Evolutionary conservation across 768 basidiomycete species (phyloP).

Genomic region (Xerocomellus intermedius): DNA sequence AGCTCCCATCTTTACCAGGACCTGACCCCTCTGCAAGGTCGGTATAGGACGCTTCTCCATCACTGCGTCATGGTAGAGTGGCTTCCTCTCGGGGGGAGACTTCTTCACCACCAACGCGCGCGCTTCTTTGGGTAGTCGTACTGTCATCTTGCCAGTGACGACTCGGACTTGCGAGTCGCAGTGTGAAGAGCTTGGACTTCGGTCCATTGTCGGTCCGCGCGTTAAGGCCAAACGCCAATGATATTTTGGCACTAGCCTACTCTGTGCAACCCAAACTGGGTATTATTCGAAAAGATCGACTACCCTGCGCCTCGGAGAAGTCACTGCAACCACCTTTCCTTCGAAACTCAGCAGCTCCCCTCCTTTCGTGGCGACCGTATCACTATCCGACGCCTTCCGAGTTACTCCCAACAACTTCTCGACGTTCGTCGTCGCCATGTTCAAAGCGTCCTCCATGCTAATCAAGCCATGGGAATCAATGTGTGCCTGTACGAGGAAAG

Average conservation of each 20-base stretch:
- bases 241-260: not conserved
- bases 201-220: no score
- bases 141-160: not conserved
- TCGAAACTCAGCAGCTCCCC: conserved; percentile 43
- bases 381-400: conserved; percentile 18
- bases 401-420: conserved; percentile 42
- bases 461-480: conserved; percentile 41
- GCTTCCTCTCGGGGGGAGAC: conserved; percentile 37
- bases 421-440: conserved; percentile 42
- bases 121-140: conserved; percentile 41
- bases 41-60: conserved; percentile 52
- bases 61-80: conserved; percentile 55
- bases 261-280: not conserved
- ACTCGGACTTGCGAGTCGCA: not conserved
- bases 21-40: conserved; percentile 49
- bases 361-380: conserved; percentile 42
- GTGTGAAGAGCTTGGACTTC: not conserved
- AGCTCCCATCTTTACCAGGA: conserved; percentile 67
- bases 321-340: conserved; percentile 44
- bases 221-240: not conserved
- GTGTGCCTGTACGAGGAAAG: conserved; percentile 26
- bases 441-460: conserved; percentile 36
- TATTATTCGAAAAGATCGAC: conserved; percentile 37
- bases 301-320: conserved; percentile 34
- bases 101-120: conserved; percentile 50